A percentile compares a stretch with the other conserved stretches of the same genome.
phyloP scores from a whole-genome alignment of 805 yeast genomes.

The Metschnikowia bowlesiae region DNA sequence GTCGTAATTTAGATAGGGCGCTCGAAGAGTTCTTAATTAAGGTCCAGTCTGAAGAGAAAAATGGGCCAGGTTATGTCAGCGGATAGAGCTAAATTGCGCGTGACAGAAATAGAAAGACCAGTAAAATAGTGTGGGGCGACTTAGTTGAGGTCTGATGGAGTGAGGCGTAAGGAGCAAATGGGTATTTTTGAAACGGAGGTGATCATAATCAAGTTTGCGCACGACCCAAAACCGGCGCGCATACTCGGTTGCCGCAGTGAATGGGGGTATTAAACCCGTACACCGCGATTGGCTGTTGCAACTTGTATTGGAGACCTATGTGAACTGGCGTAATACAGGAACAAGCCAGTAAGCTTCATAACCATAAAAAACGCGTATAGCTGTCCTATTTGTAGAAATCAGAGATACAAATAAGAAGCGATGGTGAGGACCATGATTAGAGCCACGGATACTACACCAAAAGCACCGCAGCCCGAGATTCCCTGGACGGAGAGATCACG shows the following conservation, averaged over 20 bases:
- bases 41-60: neutral
- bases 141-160: neutral
- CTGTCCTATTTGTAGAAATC: too few relatives aligned
- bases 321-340: too few relatives aligned
- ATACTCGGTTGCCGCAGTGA: constrained; percentile 3
- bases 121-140: neutral
- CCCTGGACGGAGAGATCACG: too few relatives aligned
- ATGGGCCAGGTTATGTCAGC: too few relatives aligned
- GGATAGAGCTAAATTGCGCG: neutral
- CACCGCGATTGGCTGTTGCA: neutral
- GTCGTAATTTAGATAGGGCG: neutral
- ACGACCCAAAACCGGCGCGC: constrained; percentile 4
- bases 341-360: too few relatives aligned
- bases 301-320: too few relatives aligned
- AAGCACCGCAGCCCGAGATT: too few relatives aligned
- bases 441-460: too few relatives aligned
- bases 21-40: neutral
- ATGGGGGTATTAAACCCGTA: neutral
- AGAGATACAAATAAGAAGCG: too few relatives aligned
- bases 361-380: too few relatives aligned
- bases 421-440: too few relatives aligned
- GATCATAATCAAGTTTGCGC: constrained; percentile 3
- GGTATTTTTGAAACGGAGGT: constrained; percentile 4
- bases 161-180: constrained; percentile 1
- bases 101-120: neutral